Base-by-base conservation (phyloP, 2,329 filamentous ascomycete species). In the Talaromyces sp. region DNA sequence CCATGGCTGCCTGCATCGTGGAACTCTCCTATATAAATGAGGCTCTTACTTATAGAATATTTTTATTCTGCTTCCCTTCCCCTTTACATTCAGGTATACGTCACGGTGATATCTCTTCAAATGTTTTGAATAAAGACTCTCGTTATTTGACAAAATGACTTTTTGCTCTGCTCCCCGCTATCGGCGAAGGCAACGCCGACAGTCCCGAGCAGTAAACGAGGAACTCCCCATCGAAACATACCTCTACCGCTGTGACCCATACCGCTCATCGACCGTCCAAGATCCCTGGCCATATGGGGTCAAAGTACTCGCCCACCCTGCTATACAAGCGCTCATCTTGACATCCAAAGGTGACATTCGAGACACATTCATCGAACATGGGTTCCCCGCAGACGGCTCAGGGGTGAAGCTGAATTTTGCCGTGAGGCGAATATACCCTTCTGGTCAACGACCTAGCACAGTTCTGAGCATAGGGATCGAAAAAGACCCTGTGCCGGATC, bases 1-100 rank as follows among this genome's bases (percentile, higher is more conserved):
- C 43, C n/a, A 52, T 41, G 39, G 59, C 27, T 61, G 59, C 43
- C 59, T 50, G 52, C 33, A 48, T 16, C n/a, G 52, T 56, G 52
- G 19, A 9, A 56, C 52, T 8, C n/a, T 24, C 10, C 9, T 24
- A 37, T 37, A 37, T 56, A 56, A 56, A 37, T 24, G 48, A 52
- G 27, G 48, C 48, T 52, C 27, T 31, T 31, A 6, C 8, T n/a
- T 33, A 19, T 24, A 6, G 27, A n/a, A n/a, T 33, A 52, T 56
- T 33, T 56, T 22, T 22, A 2, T 22, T 39, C 10, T 22, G 16
- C 50, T 35, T 33, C 14, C 31, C n/a, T 31, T 13, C 14, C 8
- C 47, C 9, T 50, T 16, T 54, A 10, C 33, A 6, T 14, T 10
- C 50, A 14, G 16, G 9, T 5, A 35, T 37, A 24, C 33, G 10